A percentile compares a stretch with the other conserved stretches of the same genome.
phyloP scores from a whole-genome alignment of 768 basidiomycete genomes.

The Lentinus tigrinus region DNA sequence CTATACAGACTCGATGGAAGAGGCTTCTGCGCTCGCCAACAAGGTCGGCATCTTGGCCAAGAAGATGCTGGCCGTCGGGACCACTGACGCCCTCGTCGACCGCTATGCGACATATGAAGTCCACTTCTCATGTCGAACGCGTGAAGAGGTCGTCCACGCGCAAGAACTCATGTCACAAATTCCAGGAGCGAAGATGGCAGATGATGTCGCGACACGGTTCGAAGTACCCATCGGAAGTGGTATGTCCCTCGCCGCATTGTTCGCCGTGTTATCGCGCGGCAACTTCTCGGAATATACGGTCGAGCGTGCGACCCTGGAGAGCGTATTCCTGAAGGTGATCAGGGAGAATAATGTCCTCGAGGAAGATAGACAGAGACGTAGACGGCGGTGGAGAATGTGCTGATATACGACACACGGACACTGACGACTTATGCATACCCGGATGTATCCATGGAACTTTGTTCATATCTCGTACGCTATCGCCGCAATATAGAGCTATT shows the following conservation, averaged over 20 bases:
- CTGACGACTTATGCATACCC: too few relatives aligned
- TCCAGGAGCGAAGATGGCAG: slow-evolving; percentile 63
- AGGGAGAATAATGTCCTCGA: slow-evolving; percentile 59
- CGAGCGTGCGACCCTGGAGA: slow-evolving; percentile 68
- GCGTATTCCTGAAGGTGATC: slow-evolving; percentile 71
- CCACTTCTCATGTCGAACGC: slow-evolving; percentile 66
- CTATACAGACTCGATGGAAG: slow-evolving; percentile 73
- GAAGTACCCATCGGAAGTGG: slow-evolving; percentile 58
- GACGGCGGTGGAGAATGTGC: slow-evolving; percentile 19
- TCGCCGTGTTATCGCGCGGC: background rate
- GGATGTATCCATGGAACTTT: background rate
- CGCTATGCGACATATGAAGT: slow-evolving; percentile 77
- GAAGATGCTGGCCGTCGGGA: slow-evolving; percentile 69
- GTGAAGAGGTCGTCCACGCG: slow-evolving; percentile 57
- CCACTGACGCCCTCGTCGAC: slow-evolving; percentile 57
- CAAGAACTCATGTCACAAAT: slow-evolving; percentile 60
- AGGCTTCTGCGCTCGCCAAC: slow-evolving; percentile 73
- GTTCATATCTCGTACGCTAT: background rate
- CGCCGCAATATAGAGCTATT: background rate
- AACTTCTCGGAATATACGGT: slow-evolving; percentile 39
- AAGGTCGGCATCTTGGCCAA: slow-evolving; percentile 77
- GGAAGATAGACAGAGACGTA: slow-evolving; percentile 32
- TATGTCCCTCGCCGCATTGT: background rate
- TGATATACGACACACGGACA: background rate
- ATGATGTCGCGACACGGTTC: slow-evolving; percentile 75